These are phyloP conservation scores for Coix lacrymajobi DNA, from an alignment of 176 grass and related monocot species.

Conservation along the genomic window DNA sequence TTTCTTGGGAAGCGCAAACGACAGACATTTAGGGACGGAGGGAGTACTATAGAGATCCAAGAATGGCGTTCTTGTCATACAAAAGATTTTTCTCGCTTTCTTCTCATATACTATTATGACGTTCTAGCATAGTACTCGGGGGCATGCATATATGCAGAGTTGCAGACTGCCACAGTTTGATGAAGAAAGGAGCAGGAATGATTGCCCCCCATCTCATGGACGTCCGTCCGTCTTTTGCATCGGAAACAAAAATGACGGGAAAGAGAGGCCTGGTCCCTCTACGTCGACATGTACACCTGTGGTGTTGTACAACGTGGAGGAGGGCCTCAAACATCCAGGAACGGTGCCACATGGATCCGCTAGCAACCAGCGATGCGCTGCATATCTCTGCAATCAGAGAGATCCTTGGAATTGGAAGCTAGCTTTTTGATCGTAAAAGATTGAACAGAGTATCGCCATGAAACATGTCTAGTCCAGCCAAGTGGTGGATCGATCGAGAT, in stretches of 20 bases:
- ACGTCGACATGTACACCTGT: not conserved
- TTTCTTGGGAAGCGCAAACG: too few relatives aligned
- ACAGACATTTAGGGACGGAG: too few relatives aligned
- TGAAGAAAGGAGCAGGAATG: not conserved
- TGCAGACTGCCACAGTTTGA: too few relatives aligned
- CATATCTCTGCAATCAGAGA: not conserved
- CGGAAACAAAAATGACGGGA: too few relatives aligned
- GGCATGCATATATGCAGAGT: too few relatives aligned
- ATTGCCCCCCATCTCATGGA: not conserved
- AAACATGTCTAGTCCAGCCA: constrained; percentile 9
- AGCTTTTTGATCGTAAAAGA: not conserved
- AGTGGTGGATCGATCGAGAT: constrained; percentile 19
- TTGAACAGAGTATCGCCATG: constrained; percentile 1
- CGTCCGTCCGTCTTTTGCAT: too few relatives aligned
- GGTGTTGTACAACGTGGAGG: constrained; percentile 10
- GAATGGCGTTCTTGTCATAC: too few relatives aligned
- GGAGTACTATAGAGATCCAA: too few relatives aligned
- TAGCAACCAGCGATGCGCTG: not conserved
- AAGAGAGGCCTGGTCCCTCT: not conserved
- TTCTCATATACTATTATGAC: too few relatives aligned
- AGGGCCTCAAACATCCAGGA: constrained; percentile 9
- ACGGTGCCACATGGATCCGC: constrained; percentile 20
- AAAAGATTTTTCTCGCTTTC: too few relatives aligned
- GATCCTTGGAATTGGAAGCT: constrained; percentile 15
- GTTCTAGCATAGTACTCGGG: too few relatives aligned